Percentiles rank a stretch among this genome's conserved stretches.
These are phyloP conservation scores for Trichosanthes cucumerina DNA, from an alignment of 306 rosid species.

Conservation along the genomic window DNA sequence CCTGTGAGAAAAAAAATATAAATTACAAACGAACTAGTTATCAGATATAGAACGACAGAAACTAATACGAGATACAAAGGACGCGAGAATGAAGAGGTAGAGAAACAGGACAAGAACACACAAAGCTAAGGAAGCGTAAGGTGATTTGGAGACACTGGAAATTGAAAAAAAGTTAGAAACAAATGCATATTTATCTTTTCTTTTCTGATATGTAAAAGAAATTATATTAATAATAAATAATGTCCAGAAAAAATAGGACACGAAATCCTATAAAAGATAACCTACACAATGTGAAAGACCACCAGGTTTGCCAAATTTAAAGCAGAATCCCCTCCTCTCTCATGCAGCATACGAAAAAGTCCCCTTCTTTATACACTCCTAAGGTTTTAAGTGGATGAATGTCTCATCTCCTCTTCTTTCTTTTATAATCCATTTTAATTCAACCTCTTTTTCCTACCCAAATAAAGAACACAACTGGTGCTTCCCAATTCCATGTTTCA, in stretches of 20 bases:
- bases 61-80: not conserved
- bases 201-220: not conserved
- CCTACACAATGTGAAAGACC: not conserved
- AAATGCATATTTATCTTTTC: not conserved
- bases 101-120: not conserved
- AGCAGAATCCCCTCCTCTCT: not conserved
- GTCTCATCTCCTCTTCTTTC: not conserved
- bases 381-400: not conserved
- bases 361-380: not conserved
- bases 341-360: not conserved
- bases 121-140: not conserved
- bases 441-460: not conserved
- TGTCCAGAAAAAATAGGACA: too few species aligned
- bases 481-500: not conserved
- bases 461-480: not conserved
- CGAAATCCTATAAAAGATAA: too few species aligned
- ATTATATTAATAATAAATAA: not conserved
- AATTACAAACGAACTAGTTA: not conserved
- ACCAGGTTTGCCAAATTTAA: not conserved
- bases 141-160: not conserved
- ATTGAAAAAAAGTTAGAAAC: not conserved
- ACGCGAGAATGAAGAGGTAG: not conserved
- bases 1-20: slow-evolving; percentile 30
- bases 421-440: not conserved
- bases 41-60: not conserved